Percentiles rank a stretch among this genome's conserved stretches.
phyloP scores from a whole-genome alignment of 148 eudicot species.

The Oxyria digyna region DNA sequence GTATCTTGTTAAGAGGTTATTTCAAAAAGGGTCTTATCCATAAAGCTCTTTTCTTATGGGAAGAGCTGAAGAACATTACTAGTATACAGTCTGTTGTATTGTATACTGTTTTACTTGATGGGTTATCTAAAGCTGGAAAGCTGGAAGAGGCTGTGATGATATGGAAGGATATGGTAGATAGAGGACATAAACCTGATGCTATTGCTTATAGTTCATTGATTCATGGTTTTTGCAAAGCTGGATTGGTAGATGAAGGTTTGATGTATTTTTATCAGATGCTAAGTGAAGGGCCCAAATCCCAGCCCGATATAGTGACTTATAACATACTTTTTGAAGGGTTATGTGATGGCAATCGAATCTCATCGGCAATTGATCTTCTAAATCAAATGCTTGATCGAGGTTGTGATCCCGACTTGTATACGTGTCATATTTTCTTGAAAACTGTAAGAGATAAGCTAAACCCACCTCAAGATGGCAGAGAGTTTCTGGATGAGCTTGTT shows the following conservation, averaged over 20 bases:
- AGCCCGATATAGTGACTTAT: conserved; percentile 76
- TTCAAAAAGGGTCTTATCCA: conserved; percentile 45
- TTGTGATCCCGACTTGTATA: conserved; percentile 62
- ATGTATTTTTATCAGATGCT: conserved; percentile 66
- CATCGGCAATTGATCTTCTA: conserved; percentile 65
- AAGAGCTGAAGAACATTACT: conserved; percentile 38
- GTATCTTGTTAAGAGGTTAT: conserved; percentile 74
- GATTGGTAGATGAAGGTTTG: conserved; percentile 55
- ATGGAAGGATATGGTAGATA: conserved; percentile 58
- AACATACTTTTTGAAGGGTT: conserved; percentile 63
- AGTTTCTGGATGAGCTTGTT: conserved; percentile 58
- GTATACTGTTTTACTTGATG: conserved; percentile 63
- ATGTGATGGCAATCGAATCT: conserved; percentile 37
- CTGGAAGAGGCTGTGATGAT: conserved; percentile 59
- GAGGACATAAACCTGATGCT: conserved; percentile 58
- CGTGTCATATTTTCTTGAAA: conserved; percentile 63
- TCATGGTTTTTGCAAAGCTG: conserved; percentile 69
- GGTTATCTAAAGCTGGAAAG: conserved; percentile 56
- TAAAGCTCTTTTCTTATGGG: conserved; percentile 66
- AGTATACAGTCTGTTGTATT: conserved; percentile 39
- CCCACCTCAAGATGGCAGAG: conserved; percentile 54
- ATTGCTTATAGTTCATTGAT: conserved; percentile 79
- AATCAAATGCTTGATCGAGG: conserved; percentile 64
- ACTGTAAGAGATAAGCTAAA: conserved; percentile 46
- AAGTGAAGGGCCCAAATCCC: conserved; percentile 29